Conservation (phyloP, 2,329 filamentous ascomycete genomes). For the Trichoderma brevicompactum region DNA sequence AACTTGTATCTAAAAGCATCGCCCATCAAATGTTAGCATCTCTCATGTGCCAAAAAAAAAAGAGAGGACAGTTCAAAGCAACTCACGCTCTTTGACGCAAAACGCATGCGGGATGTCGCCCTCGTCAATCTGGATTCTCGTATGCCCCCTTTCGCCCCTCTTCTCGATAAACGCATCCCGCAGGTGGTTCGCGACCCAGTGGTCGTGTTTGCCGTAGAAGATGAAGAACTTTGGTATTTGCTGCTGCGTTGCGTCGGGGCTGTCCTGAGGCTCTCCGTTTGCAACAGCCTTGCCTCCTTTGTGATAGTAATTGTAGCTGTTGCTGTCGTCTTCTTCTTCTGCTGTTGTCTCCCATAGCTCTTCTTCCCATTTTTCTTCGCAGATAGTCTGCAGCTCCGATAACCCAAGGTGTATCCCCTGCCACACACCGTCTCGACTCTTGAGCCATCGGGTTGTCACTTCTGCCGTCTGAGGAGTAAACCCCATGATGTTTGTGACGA, state of each 20-base stretch:
- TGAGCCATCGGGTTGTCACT: conserved; percentile 59
- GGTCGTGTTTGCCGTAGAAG: conserved; percentile 63
- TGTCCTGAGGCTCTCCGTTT: background rate
- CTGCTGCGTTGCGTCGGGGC: background rate
- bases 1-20: conserved; percentile 36
- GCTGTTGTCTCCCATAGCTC: conserved; percentile 58
- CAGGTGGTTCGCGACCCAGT: conserved; percentile 63
- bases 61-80: background rate
- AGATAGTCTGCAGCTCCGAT: conserved; percentile 64
- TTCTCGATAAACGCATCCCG: conserved; percentile 60
- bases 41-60: too few species aligned
- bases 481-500: conserved; percentile 50
- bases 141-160: conserved; percentile 46
- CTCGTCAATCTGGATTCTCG: conserved; percentile 59
- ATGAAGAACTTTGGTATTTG: conserved; percentile 58
- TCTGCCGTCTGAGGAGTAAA: conserved; percentile 55
- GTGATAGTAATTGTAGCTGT: background rate
- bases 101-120: conserved; percentile 64
- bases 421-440: conserved; percentile 60
- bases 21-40: conserved; percentile 9
- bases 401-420: conserved; percentile 63
- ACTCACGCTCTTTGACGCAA: conserved; percentile 50
- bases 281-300: conserved; percentile 16
- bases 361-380: conserved; percentile 62
- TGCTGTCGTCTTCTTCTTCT: conserved; percentile 28